Evolutionary conservation across 345 rosid genomes (phyloP).

Genomic region (Raphanus raphanistrum): DNA sequence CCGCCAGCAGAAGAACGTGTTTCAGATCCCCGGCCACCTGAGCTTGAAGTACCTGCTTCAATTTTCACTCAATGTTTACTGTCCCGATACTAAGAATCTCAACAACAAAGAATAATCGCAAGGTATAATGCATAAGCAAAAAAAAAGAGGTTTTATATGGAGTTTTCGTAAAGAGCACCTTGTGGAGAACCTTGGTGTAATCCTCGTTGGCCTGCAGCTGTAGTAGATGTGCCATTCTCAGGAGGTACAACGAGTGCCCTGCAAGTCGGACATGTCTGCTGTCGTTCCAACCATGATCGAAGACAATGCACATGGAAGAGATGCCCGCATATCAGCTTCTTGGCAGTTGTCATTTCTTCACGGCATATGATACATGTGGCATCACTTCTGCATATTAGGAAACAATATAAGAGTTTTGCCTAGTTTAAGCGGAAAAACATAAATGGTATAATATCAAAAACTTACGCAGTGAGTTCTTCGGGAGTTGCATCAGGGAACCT

Average conservation of each 20-base stretch:
- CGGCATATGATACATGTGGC: background rate
- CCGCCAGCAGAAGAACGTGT: slow-evolving; percentile 43
- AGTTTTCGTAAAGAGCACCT: too few relatives aligned
- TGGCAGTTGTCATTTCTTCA: slow-evolving; percentile 60
- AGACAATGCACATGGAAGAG: slow-evolving; percentile 83
- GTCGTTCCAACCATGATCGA: slow-evolving; percentile 53
- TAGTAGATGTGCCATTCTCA: slow-evolving; percentile 60
- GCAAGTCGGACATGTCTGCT: slow-evolving; percentile 97
- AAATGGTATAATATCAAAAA: slow-evolving; percentile 1
- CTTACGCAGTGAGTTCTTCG: slow-evolving; percentile 88
- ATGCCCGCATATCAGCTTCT: slow-evolving; percentile 93
- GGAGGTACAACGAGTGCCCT: slow-evolving; percentile 93
- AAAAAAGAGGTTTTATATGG: too few relatives aligned
- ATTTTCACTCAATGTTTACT: too few relatives aligned
- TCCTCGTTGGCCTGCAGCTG: slow-evolving; percentile 60
- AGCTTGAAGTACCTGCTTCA: background rate
- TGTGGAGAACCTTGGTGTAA: slow-evolving; percentile 55
- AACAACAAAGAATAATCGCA: too few relatives aligned
- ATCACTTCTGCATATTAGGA: slow-evolving; percentile 1
- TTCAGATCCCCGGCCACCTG: background rate
- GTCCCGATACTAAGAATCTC: too few relatives aligned
- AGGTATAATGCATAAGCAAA: too few relatives aligned
- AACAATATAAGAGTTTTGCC: background rate
- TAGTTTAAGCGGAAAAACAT: background rate
- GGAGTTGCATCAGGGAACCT: slow-evolving; percentile 87